A percentile compares a stretch with the other conserved stretches of the same genome.
Conservation (phyloP, 2,329 filamentous ascomycete species). For the Colletotrichum godetiae region DNA sequence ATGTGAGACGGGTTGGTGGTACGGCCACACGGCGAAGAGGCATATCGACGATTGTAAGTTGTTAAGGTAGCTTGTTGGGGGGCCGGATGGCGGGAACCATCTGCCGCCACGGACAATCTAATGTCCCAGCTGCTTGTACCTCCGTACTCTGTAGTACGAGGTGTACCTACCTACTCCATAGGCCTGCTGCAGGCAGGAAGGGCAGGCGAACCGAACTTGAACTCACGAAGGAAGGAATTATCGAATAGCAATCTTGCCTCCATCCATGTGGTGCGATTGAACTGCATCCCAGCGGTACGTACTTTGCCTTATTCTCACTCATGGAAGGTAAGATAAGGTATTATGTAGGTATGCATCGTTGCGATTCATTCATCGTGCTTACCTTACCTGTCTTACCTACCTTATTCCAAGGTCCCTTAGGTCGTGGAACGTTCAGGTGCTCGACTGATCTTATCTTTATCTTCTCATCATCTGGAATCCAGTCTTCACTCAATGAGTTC, state of each 20-base stretch:
- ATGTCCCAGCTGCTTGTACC: neutral
- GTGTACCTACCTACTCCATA: neutral
- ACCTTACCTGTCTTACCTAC: neutral
- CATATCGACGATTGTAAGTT: neutral
- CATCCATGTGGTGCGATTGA: conserved; percentile 17
- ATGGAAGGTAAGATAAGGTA: neutral
- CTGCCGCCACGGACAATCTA: neutral
- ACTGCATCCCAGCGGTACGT: conserved; percentile 1
- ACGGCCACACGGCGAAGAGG: neutral
- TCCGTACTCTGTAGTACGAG: too few relatives aligned
- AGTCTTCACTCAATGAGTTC: neutral
- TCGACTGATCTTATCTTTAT: neutral
- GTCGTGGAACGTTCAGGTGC: neutral
- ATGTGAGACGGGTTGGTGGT: neutral
- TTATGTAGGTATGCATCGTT: neutral
- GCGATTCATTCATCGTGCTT: neutral
- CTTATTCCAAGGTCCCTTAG: too few relatives aligned
- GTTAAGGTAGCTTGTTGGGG: neutral
- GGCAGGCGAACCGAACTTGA: neutral
- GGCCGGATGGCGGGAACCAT: conserved; percentile 15
- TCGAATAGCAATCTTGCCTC: conserved; percentile 14
- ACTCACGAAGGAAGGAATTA: neutral
- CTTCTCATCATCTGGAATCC: neutral
- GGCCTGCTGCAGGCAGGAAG: neutral
- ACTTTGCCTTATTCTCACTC: neutral